Evolutionary conservation across 148 eudicot species (phyloP).

Genomic region (Linanthus parryae): DNA sequence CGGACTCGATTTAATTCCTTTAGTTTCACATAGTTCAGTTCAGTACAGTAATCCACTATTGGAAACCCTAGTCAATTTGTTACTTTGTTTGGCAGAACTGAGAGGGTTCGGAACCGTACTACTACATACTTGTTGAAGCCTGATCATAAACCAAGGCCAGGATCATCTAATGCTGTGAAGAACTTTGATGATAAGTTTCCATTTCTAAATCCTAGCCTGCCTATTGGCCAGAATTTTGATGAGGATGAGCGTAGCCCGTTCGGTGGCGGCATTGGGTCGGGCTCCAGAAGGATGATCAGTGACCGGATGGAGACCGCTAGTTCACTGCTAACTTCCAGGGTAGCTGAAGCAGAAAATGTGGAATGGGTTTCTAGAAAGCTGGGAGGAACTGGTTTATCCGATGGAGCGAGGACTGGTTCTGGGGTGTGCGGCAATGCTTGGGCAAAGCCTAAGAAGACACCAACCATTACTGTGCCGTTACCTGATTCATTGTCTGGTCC

Average conservation of each 20-base stretch:
- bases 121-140: too few species aligned
- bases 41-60: slow-evolving; percentile 12
- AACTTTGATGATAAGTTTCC: slow-evolving; percentile 56
- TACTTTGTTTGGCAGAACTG: slow-evolving; percentile 36
- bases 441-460: slow-evolving; percentile 53
- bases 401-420: too few species aligned
- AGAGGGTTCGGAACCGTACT: slow-evolving; percentile 53
- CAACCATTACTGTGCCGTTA: slow-evolving; percentile 21
- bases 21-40: slow-evolving; percentile 8
- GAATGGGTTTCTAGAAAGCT: slow-evolving; percentile 20
- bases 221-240: slow-evolving; percentile 78
- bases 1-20: too few species aligned
- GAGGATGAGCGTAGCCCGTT: slow-evolving; percentile 90
- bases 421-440: slow-evolving; percentile 58
- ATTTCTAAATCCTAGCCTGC: slow-evolving; percentile 34
- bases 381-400: slow-evolving; percentile 14
- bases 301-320: slow-evolving; percentile 53
- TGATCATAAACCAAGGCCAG: slow-evolving; percentile 63
- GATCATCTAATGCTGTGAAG: slow-evolving; percentile 61
- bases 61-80: slow-evolving; percentile 6
- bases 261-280: slow-evolving; percentile 53
- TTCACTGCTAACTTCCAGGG: slow-evolving; percentile 28
- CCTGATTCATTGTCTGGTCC: slow-evolving; percentile 43
- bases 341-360: slow-evolving; percentile 25
- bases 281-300: slow-evolving; percentile 57